A percentile compares a stretch with the other conserved stretches of the same genome.
phyloP scores from a whole-genome alignment of 164 flowering plant genomes.

The Cinnamomum chago region DNA sequence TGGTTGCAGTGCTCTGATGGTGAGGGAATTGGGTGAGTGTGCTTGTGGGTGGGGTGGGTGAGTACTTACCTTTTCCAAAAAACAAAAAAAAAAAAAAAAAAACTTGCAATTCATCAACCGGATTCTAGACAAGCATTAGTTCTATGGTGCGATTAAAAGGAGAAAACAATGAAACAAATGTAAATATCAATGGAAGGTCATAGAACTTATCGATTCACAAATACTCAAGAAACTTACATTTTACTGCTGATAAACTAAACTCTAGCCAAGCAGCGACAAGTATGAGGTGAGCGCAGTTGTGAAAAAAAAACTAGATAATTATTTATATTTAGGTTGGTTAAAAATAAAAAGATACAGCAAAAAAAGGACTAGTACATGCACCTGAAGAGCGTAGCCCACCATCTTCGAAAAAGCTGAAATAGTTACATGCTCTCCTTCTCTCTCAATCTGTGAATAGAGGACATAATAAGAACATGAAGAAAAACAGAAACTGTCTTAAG shows the following conservation, averaged over 20 bases:
- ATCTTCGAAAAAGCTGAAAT: conserved; percentile 86
- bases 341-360: too few relatives aligned
- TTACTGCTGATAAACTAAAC: neutral
- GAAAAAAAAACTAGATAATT: neutral
- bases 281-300: neutral
- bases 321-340: too few relatives aligned
- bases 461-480: neutral
- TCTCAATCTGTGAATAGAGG: conserved; percentile 56
- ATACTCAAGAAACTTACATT: neutral
- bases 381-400: conserved; percentile 92
- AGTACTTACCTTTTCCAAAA: too few relatives aligned
- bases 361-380: conserved; percentile 20
- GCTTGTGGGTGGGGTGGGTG: too few relatives aligned
- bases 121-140: neutral
- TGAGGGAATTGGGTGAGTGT: too few relatives aligned
- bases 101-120: too few relatives aligned
- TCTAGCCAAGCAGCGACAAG: neutral
- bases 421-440: conserved; percentile 82
- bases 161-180: neutral
- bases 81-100: too few relatives aligned
- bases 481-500: neutral
- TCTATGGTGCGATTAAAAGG: too few relatives aligned
- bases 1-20: too few relatives aligned
- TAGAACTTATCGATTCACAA: neutral
- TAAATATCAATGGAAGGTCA: neutral